A percentile compares a stretch with the other conserved stretches of the same genome.
phyloP scores from a whole-genome alignment of 2,329 filamentous ascomycete species.

The Xylaria sp. region DNA sequence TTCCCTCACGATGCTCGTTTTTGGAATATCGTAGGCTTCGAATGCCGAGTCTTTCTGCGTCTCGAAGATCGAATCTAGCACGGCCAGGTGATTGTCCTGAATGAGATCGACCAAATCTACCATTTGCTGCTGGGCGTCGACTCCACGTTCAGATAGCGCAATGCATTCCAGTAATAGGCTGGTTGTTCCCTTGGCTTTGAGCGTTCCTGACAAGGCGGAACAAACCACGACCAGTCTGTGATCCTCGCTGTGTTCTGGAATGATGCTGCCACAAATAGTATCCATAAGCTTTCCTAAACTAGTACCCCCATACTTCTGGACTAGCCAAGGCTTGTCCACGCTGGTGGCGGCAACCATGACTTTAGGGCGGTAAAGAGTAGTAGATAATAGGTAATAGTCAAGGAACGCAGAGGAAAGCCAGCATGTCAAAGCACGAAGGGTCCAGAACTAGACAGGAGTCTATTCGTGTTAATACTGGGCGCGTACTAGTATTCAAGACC shows the following conservation, averaged over 20 bases:
- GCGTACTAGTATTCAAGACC: conserved; percentile 3
- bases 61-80: conserved; percentile 44
- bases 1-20: conserved; percentile 58
- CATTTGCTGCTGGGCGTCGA: conserved; percentile 50
- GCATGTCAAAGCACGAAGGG: conserved; percentile 4
- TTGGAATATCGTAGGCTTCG: conserved; percentile 55
- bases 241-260: conserved; percentile 50
- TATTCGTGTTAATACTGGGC: conserved; percentile 28
- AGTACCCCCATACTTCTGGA: conserved; percentile 71
- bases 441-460: conserved; percentile 18
- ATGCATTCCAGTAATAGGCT: conserved; percentile 55
- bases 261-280: conserved; percentile 56
- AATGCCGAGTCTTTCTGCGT: conserved; percentile 24
- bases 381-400: conserved; percentile 4
- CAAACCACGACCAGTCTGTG: conserved; percentile 66
- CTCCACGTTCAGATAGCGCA: conserved; percentile 40
- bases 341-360: conserved; percentile 38
- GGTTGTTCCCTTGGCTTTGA: conserved; percentile 66
- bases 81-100: conserved; percentile 61
- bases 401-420: conserved; percentile 9
- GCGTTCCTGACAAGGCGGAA: conserved; percentile 64
- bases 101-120: conserved; percentile 62
- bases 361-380: neutral
- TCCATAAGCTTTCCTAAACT: conserved; percentile 67
- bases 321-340: conserved; percentile 59